Evolutionary conservation across 257 asterid genomes (phyloP), one percentile per base, ranked within the genome.

Genomic region (Forsythia viridissima): DNA sequence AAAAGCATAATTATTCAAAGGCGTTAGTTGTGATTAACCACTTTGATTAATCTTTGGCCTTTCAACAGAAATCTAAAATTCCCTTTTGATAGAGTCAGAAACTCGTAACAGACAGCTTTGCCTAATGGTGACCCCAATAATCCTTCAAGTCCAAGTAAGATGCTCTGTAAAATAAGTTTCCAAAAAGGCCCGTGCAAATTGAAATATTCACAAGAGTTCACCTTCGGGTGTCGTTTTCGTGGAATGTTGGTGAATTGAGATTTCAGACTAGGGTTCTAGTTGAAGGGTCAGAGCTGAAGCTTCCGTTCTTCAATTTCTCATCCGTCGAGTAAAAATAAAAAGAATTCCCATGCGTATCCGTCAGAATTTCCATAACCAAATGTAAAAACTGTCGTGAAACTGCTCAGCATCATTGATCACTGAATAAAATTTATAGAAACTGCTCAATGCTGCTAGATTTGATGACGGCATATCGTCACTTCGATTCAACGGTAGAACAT

Each of bases 141-240:
- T 90, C 92, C 99, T 92, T 95, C 97, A 85, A 87, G 41, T 78
- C 89, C 90, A 92, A 93, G 98, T 76, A 86, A 89, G 80, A 76
- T 78, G 44, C 81, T 82, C 75, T 69, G 76, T 73, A 74, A 52
- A 83, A 30, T 20, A 63, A 61, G 42, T 80, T 34, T 41, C 63
- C 70, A 10, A 63, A 63, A 63, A 24, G 70, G 40, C 70, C 15
- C 24, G 70, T 63, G 38, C 12, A 63, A 63, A 63, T 63, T 30
- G 70, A 24, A 63, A 63, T 21, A 3, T 63, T 24, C 70, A 63
- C 70, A 63, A 30, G 70, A 24, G 38, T 24, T 84, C 77, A 79
- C 83, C 81, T 82, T 66, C 70, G 15, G 40, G 38, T 13, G 44
- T 68, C 77, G 52, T 81, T 78, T 73, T 75, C 76, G 20, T 57